Percentiles rank a stretch among this genome's conserved stretches.
These are phyloP conservation scores for Trichoderma parareesei DNA, from an alignment of 495 filamentous ascomycete species.

Conservation along the genomic window DNA sequence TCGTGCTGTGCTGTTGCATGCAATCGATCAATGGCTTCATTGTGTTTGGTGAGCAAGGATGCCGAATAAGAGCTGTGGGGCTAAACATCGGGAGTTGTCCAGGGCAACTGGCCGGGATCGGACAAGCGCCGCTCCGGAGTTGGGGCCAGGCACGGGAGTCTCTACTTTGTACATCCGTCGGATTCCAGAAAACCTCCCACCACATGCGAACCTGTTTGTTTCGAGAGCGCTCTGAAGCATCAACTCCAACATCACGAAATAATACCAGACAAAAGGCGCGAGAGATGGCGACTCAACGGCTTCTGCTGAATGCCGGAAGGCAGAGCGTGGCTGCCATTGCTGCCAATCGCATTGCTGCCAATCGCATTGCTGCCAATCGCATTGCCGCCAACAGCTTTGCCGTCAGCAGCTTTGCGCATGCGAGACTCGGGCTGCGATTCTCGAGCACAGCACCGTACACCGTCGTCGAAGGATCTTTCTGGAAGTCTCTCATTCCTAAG, in stretches of 20 bases:
- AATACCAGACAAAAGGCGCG: not conserved
- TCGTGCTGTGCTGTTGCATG: too few species aligned
- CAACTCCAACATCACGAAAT: not conserved
- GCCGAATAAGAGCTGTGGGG: not conserved
- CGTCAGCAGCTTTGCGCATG: not conserved
- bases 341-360: too few species aligned
- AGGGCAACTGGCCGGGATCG: constrained; percentile 10
- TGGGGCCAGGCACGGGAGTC: not conserved
- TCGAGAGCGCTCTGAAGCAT: not conserved
- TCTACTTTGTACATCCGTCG: not conserved
- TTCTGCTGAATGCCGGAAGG: not conserved
- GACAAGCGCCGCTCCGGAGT: not conserved
- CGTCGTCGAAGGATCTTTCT: constrained; percentile 58
- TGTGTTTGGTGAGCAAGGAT: not conserved
- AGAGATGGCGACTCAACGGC: not conserved
- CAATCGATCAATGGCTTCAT: not conserved
- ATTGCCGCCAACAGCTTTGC: too few species aligned
- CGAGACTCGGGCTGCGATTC: constrained; percentile 11
- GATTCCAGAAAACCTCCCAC: constrained; percentile 11
- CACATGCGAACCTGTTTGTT: constrained; percentile 2
- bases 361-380: not conserved
- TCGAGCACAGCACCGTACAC: constrained; percentile 38
- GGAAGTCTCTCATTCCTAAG: constrained; percentile 58
- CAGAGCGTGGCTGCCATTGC: not conserved
- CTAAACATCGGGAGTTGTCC: constrained; percentile 13